Evolutionary conservation across 148 eudicot genomes (phyloP).

Genomic region (Diospyros lotus): DNA sequence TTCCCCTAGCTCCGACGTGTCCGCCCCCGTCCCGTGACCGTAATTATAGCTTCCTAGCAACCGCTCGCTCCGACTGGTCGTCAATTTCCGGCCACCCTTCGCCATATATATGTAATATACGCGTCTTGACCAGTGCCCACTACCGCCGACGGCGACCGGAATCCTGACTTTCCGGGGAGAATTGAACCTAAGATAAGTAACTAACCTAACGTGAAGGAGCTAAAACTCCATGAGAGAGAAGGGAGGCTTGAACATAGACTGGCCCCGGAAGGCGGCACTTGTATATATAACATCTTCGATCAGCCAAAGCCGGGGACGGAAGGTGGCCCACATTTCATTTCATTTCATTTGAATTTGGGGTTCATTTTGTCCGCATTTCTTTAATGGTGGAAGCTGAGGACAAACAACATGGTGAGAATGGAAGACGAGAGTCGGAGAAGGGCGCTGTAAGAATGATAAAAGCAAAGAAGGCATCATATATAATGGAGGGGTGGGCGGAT

Average conservation of each 20-base stretch:
- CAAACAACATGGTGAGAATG: too few species aligned
- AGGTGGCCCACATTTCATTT: not conserved
- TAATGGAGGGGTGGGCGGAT: too few species aligned
- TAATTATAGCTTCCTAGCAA: constrained; percentile 38
- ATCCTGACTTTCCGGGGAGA: constrained; percentile 7
- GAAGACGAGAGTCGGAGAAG: too few species aligned
- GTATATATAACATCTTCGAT: constrained; percentile 22
- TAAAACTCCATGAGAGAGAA: constrained; percentile 4
- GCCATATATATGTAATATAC: constrained; percentile 40
- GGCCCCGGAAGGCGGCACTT: constrained; percentile 5
- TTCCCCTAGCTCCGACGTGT: constrained; percentile 49
- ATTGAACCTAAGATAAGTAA: not conserved
- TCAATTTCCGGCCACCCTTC: constrained; percentile 72
- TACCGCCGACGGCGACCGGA: not conserved
- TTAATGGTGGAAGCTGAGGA: not conserved
- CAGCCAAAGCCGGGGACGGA: not conserved
- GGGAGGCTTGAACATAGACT: constrained; percentile 1
- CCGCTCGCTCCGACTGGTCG: constrained; percentile 71
- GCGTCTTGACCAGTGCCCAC: not conserved
- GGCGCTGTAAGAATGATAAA: too few species aligned
- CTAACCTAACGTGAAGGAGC: not conserved
- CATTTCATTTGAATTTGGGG: constrained; percentile 41
- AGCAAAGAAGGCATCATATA: too few species aligned
- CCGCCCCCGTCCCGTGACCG: constrained; percentile 20
- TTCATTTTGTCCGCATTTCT: constrained; percentile 44